Conservation (phyloP, 164 flowering plant species). For the Vitis cinerea region DNA sequence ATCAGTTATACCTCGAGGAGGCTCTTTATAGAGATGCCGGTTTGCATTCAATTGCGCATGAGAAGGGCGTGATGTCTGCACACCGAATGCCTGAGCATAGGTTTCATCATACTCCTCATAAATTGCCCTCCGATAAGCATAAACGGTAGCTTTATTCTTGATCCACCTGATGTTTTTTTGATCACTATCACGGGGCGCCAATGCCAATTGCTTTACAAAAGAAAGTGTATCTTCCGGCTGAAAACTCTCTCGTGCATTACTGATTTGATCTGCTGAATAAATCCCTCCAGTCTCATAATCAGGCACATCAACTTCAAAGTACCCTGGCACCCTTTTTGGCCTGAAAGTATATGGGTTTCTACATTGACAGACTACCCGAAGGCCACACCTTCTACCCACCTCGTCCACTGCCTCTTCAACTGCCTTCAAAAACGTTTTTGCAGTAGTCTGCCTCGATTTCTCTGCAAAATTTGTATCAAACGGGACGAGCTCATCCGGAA, state of each 20-base stretch:
- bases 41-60: conserved; percentile 13
- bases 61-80: conserved; percentile 42
- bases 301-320: conserved; percentile 69
- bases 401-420: conserved; percentile 96
- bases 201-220: conserved; percentile 63
- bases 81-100: conserved; percentile 91
- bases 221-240: conserved; percentile 49
- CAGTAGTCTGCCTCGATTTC: conserved; percentile 67
- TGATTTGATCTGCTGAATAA: conserved; percentile 66
- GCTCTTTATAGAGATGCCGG: conserved; percentile 35
- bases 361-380: conserved; percentile 78
- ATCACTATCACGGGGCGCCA: conserved; percentile 39
- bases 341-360: conserved; percentile 64
- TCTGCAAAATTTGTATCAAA: conserved; percentile 70
- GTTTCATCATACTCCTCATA: conserved; percentile 95
- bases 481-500: conserved; percentile 74
- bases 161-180: conserved; percentile 38
- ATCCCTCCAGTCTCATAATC: conserved; percentile 66
- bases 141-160: conserved; percentile 50
- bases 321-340: conserved; percentile 51
- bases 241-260: conserved; percentile 60
- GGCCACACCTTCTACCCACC: conserved; percentile 58
- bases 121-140: conserved; percentile 68
- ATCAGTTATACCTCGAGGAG: conserved; percentile 50
- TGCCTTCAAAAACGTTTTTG: conserved; percentile 64